phyloP scores from a whole-genome alignment of 306 rosid genomes.

The Gynostemma pentaphyllum region DNA sequence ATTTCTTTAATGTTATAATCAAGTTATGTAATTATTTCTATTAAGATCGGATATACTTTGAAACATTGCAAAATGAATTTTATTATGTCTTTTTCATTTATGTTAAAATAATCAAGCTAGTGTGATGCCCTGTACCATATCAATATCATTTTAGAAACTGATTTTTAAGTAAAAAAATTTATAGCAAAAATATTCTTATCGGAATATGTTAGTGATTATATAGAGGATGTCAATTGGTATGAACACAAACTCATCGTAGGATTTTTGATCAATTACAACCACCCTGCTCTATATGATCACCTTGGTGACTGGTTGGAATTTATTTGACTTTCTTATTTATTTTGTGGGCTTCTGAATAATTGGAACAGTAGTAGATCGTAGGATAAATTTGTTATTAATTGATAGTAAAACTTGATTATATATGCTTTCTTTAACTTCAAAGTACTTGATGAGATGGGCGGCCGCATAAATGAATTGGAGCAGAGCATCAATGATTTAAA shows the following conservation, averaged over 20 bases:
- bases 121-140: neutral
- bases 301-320: neutral
- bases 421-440: slow-evolving; percentile 46
- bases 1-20: neutral
- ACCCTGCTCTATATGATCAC: neutral
- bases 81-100: neutral
- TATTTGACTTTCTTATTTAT: neutral
- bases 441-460: slow-evolving; percentile 95
- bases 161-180: neutral
- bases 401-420: too few relatives aligned
- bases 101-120: neutral
- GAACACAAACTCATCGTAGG: neutral
- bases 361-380: neutral
- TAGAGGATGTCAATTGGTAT: neutral
- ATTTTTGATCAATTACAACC: neutral
- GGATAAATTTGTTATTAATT: slow-evolving; percentile 7
- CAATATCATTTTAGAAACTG: neutral
- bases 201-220: neutral
- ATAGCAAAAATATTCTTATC: neutral
- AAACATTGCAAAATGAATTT: neutral
- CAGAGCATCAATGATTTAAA: slow-evolving; percentile 74
- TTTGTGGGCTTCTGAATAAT: neutral
- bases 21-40: neutral
- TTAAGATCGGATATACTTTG: neutral
- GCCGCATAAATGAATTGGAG: slow-evolving; percentile 88